These are phyloP conservation scores for Aspergillus hortae DNA, from an alignment of 2,329 filamentous ascomycete species.

Conservation along the genomic window DNA sequence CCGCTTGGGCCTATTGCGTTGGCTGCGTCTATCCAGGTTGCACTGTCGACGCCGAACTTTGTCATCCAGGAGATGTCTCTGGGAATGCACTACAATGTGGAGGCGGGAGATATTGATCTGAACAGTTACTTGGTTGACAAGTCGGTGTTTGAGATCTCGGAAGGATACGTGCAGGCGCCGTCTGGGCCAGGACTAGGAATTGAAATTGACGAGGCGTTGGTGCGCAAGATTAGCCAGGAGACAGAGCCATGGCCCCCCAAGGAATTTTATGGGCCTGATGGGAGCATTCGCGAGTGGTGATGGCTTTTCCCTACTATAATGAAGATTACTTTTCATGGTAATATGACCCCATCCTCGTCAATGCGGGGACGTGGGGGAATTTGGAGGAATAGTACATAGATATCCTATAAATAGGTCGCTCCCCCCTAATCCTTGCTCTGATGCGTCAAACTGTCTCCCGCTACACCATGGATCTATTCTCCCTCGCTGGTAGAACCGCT, in stretches of 20 bases:
- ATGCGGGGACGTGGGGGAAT: constrained; percentile 5
- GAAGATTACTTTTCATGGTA: too few relatives aligned
- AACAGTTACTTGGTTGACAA: constrained; percentile 60
- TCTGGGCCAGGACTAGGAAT: constrained; percentile 51
- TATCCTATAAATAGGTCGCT: not conserved
- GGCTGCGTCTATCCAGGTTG: constrained; percentile 67
- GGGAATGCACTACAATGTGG: constrained; percentile 73
- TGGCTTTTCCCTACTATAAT: not conserved
- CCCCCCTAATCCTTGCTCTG: not conserved
- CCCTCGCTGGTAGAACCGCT: constrained; percentile 25
- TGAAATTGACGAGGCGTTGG: constrained; percentile 66
- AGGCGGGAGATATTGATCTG: constrained; percentile 31
- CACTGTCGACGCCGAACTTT: constrained; percentile 61
- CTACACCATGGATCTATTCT: constrained; percentile 20
- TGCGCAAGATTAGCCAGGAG: constrained; percentile 51
- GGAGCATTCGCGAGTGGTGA: constrained; percentile 12
- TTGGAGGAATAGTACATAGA: not conserved
- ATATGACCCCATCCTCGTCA: not conserved
- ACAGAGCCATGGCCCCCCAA: constrained; percentile 5
- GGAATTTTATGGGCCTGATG: constrained; percentile 11
- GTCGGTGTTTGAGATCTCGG: constrained; percentile 47
- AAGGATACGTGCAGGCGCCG: constrained; percentile 3
- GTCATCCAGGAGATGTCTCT: constrained; percentile 75
- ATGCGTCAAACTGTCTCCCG: not conserved
- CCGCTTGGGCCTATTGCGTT: constrained; percentile 70